Percentiles rank a stretch among this genome's conserved stretches.
Conservation (phyloP, 2,329 filamentous ascomycete species). For the Herpotrichia juniperi region DNA sequence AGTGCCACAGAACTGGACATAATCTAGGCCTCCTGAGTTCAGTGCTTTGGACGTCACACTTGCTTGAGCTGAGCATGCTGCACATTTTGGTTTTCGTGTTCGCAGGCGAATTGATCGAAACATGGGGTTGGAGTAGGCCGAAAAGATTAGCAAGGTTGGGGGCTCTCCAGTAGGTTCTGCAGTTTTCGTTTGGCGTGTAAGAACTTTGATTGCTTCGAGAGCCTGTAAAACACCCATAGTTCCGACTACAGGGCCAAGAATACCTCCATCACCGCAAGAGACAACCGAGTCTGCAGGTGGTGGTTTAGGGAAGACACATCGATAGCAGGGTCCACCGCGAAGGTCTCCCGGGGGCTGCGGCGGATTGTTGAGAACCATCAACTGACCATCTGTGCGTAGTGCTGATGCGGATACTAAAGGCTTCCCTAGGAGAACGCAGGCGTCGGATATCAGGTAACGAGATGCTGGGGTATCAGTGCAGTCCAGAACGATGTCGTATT, state of each 20-base stretch:
- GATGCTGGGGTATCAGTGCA: conserved; percentile 94
- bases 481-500: conserved; percentile 87
- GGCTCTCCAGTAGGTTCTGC: conserved; percentile 25
- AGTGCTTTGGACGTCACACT: conserved; percentile 69
- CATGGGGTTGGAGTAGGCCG: conserved; percentile 56
- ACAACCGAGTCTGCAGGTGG: conserved; percentile 82
- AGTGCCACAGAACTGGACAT: conserved; percentile 83
- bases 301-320: conserved; percentile 88
- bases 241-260: conserved; percentile 90
- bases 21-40: conserved; percentile 73
- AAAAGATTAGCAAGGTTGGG: conserved; percentile 60
- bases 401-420: conserved; percentile 89
- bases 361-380: conserved; percentile 86
- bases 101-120: conserved; percentile 82
- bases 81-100: conserved; percentile 71
- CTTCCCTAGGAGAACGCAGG: conserved; percentile 79
- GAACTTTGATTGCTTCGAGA: conserved; percentile 84
- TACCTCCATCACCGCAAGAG: conserved; percentile 90
- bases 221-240: conserved; percentile 93
- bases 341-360: conserved; percentile 63
- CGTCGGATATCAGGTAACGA: conserved; percentile 90
- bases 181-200: conserved; percentile 53
- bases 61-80: conserved; percentile 72
- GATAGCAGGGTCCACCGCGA: conserved; percentile 82
- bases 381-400: conserved; percentile 84